Base-by-base conservation (phyloP, 202 grass and related monocot genomes). In the Musa balbisiana region DNA sequence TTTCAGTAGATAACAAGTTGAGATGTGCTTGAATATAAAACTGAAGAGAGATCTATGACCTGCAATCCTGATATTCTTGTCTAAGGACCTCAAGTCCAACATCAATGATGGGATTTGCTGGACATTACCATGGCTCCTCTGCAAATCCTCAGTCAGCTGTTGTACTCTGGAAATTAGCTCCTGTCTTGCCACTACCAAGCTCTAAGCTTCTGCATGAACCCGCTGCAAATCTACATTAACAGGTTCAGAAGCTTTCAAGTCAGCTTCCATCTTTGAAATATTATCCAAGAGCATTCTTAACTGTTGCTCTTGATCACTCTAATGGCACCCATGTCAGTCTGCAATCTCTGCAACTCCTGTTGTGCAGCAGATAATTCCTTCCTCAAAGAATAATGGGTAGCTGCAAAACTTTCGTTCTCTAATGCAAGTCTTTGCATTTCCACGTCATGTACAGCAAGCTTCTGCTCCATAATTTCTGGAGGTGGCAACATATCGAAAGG, bases 341-440 rank as follows among this genome's bases (percentile, higher is more conserved):
- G 95, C 51, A 99, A 52, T 80, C 81, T 82, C 82, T 87, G 87
- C 77, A 90, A 55, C 62, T 92, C 95, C 67, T 95, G 95, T 73
- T 94, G 95, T 25, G 82, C 87, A 10, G 79, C 76, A 20, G 85
- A 89, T 29, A 99, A 72, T 55, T 99, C 89, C 22, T 89, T 85
- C 85, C 89, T 85, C 43, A 95, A 73, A 23, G 87, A 88, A 52
- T 27, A 79, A 54, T 94, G 91, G 60, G 88, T 92, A 22, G 52
- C 51, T 2, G 89, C 85, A 29, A 99, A 82, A 53, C 87, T 78
- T 33, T 88, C 83, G 11, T 99, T 94, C 75, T 99, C 95, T 56
- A 83, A 50, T 5, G 83, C 95, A 73, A 92, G 83, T 78, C 87
- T 94, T 84, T 95, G 87, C 79, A 99, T 92, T 85, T 92, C 95